Conservation (phyloP, 495 filamentous ascomycete species). For the Evernia prunastri region DNA sequence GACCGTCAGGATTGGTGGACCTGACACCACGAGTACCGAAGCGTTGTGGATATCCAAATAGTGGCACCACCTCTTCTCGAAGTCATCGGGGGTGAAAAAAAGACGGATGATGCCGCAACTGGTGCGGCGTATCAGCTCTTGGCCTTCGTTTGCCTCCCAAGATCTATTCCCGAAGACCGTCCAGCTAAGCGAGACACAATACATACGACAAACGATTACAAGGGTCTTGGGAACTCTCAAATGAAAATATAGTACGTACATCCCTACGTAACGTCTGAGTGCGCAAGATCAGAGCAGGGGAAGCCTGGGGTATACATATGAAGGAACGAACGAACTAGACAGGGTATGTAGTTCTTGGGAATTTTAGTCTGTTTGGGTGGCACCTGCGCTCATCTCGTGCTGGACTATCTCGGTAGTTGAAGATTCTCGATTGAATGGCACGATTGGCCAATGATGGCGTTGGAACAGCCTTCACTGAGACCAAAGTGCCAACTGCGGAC, state of each 20-base stretch:
- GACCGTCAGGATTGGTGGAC: not conserved
- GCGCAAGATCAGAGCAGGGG: not conserved
- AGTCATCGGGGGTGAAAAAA: not conserved
- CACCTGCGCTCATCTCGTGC: not conserved
- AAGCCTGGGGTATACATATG: slow-evolving; percentile 1
- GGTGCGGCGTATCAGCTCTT: not conserved
- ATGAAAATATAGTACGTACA: not conserved
- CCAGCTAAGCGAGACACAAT: not conserved
- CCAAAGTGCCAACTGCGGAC: not conserved
- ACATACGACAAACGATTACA: not conserved
- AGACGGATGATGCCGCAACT: not conserved
- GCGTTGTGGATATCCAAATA: not conserved
- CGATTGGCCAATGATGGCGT: not conserved
- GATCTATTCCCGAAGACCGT: not conserved
- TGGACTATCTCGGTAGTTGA: not conserved
- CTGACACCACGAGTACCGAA: not conserved
- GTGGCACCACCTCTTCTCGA: not conserved
- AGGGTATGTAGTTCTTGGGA: slow-evolving; percentile 10
- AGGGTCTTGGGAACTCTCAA: not conserved
- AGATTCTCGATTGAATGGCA: not conserved
- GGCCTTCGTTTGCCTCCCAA: not conserved
- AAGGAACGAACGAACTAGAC: slow-evolving; percentile 6
- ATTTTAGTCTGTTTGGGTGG: not conserved
- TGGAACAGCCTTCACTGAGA: not conserved
- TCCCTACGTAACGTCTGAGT: not conserved